phyloP scores from a whole-genome alignment of 345 rosid species.

The Murraya koenigii region DNA sequence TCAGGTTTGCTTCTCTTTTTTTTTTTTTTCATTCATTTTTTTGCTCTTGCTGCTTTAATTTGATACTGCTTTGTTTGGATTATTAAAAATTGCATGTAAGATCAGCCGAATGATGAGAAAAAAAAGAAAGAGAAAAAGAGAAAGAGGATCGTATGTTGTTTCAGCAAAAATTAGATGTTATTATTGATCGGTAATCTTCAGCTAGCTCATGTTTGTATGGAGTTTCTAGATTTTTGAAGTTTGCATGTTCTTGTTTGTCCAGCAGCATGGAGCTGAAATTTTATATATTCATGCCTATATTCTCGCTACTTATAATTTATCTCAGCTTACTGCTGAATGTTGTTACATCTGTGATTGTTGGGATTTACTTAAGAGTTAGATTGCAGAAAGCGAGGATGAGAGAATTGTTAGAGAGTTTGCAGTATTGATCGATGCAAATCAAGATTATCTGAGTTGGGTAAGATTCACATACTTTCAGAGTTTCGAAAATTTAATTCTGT shows the following conservation, averaged over 20 bases:
- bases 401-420: slow-evolving; percentile 77
- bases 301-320: no score
- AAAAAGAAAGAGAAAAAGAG: no score
- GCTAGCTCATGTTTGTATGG: background rate
- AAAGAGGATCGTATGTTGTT: background rate
- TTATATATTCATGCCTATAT: background rate
- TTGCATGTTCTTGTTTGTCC: background rate
- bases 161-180: background rate
- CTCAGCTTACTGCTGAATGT: background rate
- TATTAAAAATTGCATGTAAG: background rate
- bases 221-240: background rate
- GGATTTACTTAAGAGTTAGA: slow-evolving; percentile 36
- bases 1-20: slow-evolving; percentile 46
- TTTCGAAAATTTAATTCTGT: background rate
- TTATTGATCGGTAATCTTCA: background rate
- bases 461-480: slow-evolving; percentile 10
- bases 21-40: background rate
- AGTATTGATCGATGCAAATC: slow-evolving; percentile 57
- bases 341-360: slow-evolving; percentile 19
- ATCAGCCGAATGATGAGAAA: background rate
- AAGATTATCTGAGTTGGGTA: slow-evolving; percentile 44
- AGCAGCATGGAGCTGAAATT: background rate
- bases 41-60: background rate
- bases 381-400: slow-evolving; percentile 82
- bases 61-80: background rate